These are phyloP conservation scores for Amaranthus palmeri DNA, from an alignment of 148 eudicot species.

Conservation along the genomic window DNA sequence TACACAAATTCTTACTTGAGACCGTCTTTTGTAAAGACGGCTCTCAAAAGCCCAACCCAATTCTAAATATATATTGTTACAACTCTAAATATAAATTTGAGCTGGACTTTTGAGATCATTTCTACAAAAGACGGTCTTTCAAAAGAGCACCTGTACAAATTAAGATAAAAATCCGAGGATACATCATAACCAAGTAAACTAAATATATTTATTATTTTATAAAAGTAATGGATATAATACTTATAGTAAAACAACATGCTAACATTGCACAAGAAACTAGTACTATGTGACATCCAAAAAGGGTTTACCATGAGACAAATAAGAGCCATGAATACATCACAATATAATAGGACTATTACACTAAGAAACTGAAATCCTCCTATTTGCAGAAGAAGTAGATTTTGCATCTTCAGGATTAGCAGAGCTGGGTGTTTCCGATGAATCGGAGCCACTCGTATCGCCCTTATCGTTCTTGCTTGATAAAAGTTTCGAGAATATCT, in stretches of 20 bases:
- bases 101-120: too few relatives aligned
- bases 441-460: conserved; percentile 83
- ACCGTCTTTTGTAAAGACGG: too few relatives aligned
- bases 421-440: conserved; percentile 58
- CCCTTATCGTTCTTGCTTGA: conserved; percentile 45
- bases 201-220: too few relatives aligned
- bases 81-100: too few relatives aligned
- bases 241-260: neutral
- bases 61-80: too few relatives aligned
- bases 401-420: conserved; percentile 55
- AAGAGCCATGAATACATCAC: conserved; percentile 11
- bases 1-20: too few relatives aligned
- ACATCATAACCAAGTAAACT: neutral
- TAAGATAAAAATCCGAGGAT: neutral
- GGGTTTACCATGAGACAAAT: neutral
- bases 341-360: neutral
- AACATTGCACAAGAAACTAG: too few relatives aligned
- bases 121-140: too few relatives aligned
- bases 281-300: neutral
- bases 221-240: neutral
- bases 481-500: conserved; percentile 67
- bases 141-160: too few relatives aligned
- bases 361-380: conserved; percentile 67
- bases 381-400: conserved; percentile 47
- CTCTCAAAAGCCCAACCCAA: too few relatives aligned